Conservation (phyloP, 1,284 basidiomycete species). For the Tilletia indica region DNA sequence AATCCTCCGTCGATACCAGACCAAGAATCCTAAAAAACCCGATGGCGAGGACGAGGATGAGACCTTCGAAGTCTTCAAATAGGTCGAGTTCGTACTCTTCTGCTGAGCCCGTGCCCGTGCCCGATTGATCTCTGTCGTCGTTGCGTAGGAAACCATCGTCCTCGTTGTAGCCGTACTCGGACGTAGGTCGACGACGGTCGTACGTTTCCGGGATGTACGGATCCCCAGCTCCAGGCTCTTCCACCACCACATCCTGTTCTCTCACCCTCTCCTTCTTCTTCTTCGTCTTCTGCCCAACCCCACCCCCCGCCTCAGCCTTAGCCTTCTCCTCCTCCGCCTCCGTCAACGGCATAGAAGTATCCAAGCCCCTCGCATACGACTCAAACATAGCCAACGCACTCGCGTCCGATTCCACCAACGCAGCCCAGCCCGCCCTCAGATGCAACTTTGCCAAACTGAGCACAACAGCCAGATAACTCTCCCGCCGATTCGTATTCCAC, state of each 20-base stretch:
- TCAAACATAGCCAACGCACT: slow-evolving; percentile 21
- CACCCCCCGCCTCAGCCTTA: slow-evolving; percentile 18
- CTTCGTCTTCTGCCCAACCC: slow-evolving; percentile 20
- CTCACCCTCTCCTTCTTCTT: slow-evolving; percentile 20
- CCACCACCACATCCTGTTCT: slow-evolving; percentile 20
- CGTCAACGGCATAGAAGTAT: slow-evolving; percentile 31
- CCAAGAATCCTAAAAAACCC: slow-evolving; percentile 1
- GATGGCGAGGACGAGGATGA: not conserved
- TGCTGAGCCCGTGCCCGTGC: not conserved
- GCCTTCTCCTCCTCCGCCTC: slow-evolving; percentile 39
- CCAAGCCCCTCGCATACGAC: slow-evolving; percentile 39
- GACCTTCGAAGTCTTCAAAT: slow-evolving; percentile 1
- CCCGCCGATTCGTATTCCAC: slow-evolving; percentile 72
- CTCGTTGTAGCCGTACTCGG: not conserved
- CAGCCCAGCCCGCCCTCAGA: slow-evolving; percentile 72
- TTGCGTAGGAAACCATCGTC: not conserved
- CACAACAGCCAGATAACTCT: slow-evolving; percentile 82
- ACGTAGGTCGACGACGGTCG: not conserved
- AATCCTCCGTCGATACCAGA: slow-evolving; percentile 11
- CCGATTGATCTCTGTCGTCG: not conserved
- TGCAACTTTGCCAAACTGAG: slow-evolving; percentile 82
- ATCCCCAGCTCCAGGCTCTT: slow-evolving; percentile 33
- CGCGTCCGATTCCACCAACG: slow-evolving; percentile 29
- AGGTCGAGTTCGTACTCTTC: slow-evolving; percentile 2
- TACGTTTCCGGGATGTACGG: slow-evolving; percentile 37